Evolutionary conservation across 2,329 filamentous ascomycete species (phyloP), one percentile per base, ranked within the genome.

Genomic region (Alternaria metachromatica): DNA sequence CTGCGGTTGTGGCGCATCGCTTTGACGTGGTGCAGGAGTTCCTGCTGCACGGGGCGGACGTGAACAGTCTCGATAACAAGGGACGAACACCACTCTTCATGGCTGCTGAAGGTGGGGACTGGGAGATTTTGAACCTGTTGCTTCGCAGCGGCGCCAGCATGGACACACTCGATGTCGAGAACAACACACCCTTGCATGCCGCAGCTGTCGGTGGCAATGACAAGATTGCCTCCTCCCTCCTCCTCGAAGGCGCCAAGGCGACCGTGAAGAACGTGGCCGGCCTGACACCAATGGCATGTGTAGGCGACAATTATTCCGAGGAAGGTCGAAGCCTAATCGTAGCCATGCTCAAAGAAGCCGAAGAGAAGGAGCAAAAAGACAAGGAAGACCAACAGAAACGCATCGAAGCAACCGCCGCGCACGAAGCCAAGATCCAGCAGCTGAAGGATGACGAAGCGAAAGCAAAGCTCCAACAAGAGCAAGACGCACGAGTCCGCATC

Each of bases 1-100:
- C 74, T 0, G 72, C 75, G 10, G 67, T 70, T 8, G 66, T 68
- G 45, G 68, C 69, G 9, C 72, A 73, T 26, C 72, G 73, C 4
- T 41, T 71, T 20, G 73, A 76, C 20, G 56, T 74, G 11, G 65
- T 75, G 7, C 70, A 75, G 4, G 65, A 72, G 41, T 64, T 76
- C n/a, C 55, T 76, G 4, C 58, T 60, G 7, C 67, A 70, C 11
- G 44, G 66, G 4, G 64, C 65, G 2, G 62, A 76, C 25, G 44
- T 69, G 21, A 67, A 76, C 33, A 64, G 62, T 45, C 25, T 45
- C 2, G 73, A 77, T 54, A 21, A 55, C 2, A 55, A 60, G 41
- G 60, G 60, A 7, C 69, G 68, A 10, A 72, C 73, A 4, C 70
- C 75, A 11, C 59, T 78, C 6, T 72, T 71, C 53, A 41, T 71